phyloP scores from a whole-genome alignment of 805 yeast genomes.

The Candida suzukii region DNA sequence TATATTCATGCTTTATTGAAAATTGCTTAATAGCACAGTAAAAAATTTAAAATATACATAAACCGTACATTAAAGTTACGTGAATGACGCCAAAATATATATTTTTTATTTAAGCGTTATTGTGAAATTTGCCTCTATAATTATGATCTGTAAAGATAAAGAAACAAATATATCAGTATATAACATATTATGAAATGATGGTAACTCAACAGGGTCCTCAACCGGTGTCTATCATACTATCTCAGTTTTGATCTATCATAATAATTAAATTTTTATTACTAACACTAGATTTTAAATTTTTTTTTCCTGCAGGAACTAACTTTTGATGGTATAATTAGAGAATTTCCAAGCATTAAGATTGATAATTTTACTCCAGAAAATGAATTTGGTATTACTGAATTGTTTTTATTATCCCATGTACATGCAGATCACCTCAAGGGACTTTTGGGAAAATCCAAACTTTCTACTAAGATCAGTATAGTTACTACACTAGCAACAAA shows the following conservation, averaged over 20 bases:
- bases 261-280: too few relatives aligned
- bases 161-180: not conserved
- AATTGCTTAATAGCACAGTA: too few relatives aligned
- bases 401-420: slow-evolving; percentile 13
- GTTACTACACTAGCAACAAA: slow-evolving; percentile 4
- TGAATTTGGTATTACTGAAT: not conserved
- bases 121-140: not conserved
- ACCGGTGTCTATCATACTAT: too few relatives aligned
- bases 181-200: not conserved
- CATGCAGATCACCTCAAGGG: slow-evolving; percentile 12
- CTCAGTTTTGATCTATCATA: not conserved
- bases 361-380: slow-evolving; percentile 8
- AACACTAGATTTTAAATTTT: not conserved
- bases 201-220: not conserved
- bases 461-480: not conserved
- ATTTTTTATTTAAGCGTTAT: too few relatives aligned
- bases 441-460: not conserved
- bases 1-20: not conserved
- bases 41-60: too few relatives aligned
- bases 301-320: slow-evolving; percentile 1
- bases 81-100: not conserved
- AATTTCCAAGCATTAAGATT: slow-evolving; percentile 6
- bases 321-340: slow-evolving; percentile 8
- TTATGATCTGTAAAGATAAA: not conserved
- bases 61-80: not conserved